A percentile compares a stretch with the other conserved stretches of the same genome.
These are phyloP conservation scores for Trichosporon coremiiforme DNA, from an alignment of 1,284 basidiomycete genomes.

Conservation along the genomic window DNA sequence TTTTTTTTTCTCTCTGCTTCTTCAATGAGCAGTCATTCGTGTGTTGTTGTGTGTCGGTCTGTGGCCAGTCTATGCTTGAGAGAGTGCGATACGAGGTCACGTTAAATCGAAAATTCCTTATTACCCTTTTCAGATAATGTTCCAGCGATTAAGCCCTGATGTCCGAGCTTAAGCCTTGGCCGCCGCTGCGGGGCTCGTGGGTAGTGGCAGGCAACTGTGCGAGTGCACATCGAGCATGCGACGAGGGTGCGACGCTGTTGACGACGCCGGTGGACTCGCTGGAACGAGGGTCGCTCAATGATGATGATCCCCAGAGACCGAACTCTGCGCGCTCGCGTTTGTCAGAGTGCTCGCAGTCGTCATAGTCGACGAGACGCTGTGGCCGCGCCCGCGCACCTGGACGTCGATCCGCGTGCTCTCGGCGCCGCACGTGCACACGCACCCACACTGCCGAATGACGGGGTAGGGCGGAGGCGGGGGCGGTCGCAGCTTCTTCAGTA, in stretches of 20 bases:
- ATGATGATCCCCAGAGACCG: background rate
- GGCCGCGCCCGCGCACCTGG: background rate
- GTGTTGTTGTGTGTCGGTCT: background rate
- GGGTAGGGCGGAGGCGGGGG: slow-evolving; percentile 23
- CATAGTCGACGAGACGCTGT: background rate
- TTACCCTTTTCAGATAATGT: slow-evolving; percentile 14
- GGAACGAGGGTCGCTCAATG: background rate
- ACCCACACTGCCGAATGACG: slow-evolving; percentile 18
- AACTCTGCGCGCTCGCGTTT: background rate
- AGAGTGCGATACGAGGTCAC: background rate
- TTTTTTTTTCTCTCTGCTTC: background rate
- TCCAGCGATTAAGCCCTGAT: background rate
- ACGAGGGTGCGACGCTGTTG: background rate
- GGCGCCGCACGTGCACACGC: slow-evolving; percentile 23
- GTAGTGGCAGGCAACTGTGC: too few species aligned
- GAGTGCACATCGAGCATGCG: background rate
- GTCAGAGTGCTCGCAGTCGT: background rate
- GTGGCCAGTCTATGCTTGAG: background rate
- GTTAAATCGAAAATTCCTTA: background rate
- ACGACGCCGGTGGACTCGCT: background rate
- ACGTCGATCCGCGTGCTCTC: slow-evolving; percentile 10
- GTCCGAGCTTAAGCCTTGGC: background rate
- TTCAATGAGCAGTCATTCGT: background rate
- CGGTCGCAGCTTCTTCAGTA: slow-evolving; percentile 13
- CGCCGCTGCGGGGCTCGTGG: too few species aligned